phyloP scores from a whole-genome alignment of 2,329 filamentous ascomycete genomes.

The Exserohilum turcica region DNA sequence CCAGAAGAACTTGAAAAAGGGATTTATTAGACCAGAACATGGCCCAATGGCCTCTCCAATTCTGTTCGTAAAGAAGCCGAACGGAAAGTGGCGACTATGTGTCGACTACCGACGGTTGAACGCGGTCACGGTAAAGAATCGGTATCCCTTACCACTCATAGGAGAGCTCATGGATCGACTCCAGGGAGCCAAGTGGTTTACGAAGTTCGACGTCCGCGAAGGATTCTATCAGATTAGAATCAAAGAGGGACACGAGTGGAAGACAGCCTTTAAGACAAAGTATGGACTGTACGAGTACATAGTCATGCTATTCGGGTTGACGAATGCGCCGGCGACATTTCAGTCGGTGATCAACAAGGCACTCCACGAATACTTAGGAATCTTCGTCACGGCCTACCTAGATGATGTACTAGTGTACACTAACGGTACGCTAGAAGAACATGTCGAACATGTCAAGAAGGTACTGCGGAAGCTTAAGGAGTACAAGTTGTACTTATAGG shows the following conservation, averaged over 20 bases:
- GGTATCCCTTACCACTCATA: not conserved
- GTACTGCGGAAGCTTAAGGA: constrained; percentile 28
- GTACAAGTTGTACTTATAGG: constrained; percentile 20
- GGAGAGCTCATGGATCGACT: not conserved
- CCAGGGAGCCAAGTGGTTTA: not conserved
- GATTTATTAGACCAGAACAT: not conserved
- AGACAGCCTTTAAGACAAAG: not conserved
- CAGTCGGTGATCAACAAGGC: not conserved
- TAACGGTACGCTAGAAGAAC: not conserved
- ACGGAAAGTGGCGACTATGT: not conserved
- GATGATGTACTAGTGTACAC: not conserved
- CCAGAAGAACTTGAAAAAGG: constrained; percentile 2
- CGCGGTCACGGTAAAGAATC: not conserved
- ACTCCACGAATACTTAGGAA: not conserved
- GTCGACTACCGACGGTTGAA: not conserved
- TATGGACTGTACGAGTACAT: not conserved
- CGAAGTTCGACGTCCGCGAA: not conserved
- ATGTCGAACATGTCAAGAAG: constrained; percentile 22
- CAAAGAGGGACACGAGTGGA: not conserved
- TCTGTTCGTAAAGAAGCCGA: not conserved
- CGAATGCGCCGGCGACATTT: not conserved
- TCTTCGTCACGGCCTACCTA: not conserved
- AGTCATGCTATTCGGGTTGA: not conserved
- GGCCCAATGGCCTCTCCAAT: not conserved
- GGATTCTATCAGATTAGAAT: not conserved